Evolutionary conservation across 176 grass and related monocot genomes (phyloP), one percentile per base, ranked within the genome.

Genomic region (Metroxylon sagu): DNA sequence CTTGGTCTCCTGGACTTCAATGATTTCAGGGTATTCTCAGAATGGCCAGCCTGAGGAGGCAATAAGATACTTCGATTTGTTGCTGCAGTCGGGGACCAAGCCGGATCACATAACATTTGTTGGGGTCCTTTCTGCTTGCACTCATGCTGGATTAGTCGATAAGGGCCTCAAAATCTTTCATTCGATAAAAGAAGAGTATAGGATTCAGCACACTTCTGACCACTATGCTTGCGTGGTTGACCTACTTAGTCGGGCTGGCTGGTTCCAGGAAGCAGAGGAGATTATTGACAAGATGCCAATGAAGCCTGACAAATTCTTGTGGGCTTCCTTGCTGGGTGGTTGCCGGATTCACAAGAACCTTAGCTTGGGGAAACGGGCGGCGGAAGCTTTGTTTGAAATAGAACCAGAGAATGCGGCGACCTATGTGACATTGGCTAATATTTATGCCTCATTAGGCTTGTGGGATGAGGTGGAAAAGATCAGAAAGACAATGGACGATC

Each of bases 161-260:
- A 82, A 85, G 66, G 92, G 81, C 3, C 23, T 70, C 5, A 28
- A 77, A 61, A 50, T 90, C 57, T 97, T 97, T 65, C 62, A 85
- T 75, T 83, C 55, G 6, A 97, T 91, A 51, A 71, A 85, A 66
- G 73, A 85, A 26, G 61, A 75, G 19, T 71, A 88, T 18, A 43
- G 6, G 28, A 77, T 85, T 29, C 78, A 80, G 10, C 74, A 88
- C 49, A 90, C 80, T 12, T 69, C 72, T 10, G 78, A 97, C 66
- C 92, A 88, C 53, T 91, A 91, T 72, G 86, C 84, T 63, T 97
- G 92, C 3, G 67, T 88, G 39, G 60, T 97, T 28, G 87, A 97
- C 71, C 79, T 97, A 2, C 79, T 88, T 29, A 70, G 92, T 55
- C 80, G 81, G 2, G 90, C 86, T 23, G 84, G 75, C 2, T 71